Evolutionary conservation across 2,329 filamentous ascomycete species (phyloP), one percentile per base, ranked within the genome.

Genomic region (Lachnellula willkommii): DNA sequence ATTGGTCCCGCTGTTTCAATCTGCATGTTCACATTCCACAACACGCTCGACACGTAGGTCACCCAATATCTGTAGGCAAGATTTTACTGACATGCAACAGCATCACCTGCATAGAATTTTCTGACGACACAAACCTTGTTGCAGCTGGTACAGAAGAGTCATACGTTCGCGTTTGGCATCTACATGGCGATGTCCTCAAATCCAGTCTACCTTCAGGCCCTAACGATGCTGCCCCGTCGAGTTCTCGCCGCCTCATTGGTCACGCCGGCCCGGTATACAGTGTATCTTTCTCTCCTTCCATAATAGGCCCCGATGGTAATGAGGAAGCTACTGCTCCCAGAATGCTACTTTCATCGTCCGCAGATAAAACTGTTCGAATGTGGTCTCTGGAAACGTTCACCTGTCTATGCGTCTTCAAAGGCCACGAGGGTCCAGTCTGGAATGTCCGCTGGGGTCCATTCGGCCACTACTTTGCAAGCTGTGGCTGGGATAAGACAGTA

Each of bases 11-110:
- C 86, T 26, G 79, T 96, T 57, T 95, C 91, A 66, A 87, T 95
- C 24, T 94, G 90, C 77, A 97, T 97, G 89, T 96, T 95, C 70
- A 99, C 94, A 0, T 96, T 97, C 68, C 94, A 99, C 76, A 99
- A 99, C 72, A 95, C 90, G 0, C 86, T 91, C 60, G 91, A 95
- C 72, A 88, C 84, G 90, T 92, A 75, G 76, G 83, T 71, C 46
- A n/a, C 5, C 15, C n/a, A 12, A 11, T 36, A 48, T 17, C 32
- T 11, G 45, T 58, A 58, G 2, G 6, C 17, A 12, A 20, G 5
- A 12, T 7, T 52, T 54, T 57, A n/a, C 50, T 53, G 40, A 65
- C 42, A 45, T 63, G 56, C 66, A 54, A 50, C 53, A 93, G 89
- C 54, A 82, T 96, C 57, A 91, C 90, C n/a, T 95, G 89, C 68